A percentile compares a stretch with the other conserved stretches of the same genome.
These are phyloP conservation scores for Mangifera indica DNA, from an alignment of 345 rosid species.

Conservation along the genomic window DNA sequence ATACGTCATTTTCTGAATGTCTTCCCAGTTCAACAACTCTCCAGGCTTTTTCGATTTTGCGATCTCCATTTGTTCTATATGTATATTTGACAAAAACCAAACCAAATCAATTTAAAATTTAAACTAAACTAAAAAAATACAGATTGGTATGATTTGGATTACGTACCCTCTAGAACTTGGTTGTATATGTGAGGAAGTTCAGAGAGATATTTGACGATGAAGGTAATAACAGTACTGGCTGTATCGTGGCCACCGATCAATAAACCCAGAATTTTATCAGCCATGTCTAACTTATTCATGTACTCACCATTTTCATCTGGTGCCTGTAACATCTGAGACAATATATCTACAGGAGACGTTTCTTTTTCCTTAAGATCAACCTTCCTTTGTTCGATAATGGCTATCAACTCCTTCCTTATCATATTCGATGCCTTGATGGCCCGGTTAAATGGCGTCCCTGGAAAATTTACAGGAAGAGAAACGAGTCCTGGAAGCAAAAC, in stretches of 20 bases:
- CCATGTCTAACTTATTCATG: constrained; percentile 24
- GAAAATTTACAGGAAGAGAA: constrained; percentile 6
- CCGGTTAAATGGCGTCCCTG: constrained; percentile 1
- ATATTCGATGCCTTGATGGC: neutral
- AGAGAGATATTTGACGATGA: constrained; percentile 31
- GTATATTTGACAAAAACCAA: neutral
- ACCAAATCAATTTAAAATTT: too few species aligned
- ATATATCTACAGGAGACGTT: constrained; percentile 12
- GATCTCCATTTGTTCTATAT: neutral
- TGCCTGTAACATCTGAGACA: constrained; percentile 24
- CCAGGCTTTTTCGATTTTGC: neutral
- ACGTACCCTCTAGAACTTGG: constrained; percentile 35
- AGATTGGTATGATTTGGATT: too few species aligned
- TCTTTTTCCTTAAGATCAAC: constrained; percentile 15
- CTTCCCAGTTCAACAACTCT: neutral
- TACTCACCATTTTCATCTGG: constrained; percentile 17
- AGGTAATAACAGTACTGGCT: constrained; percentile 28
- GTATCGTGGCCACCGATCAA: constrained; percentile 30
- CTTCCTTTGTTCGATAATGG: constrained; percentile 15
- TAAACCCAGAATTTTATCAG: constrained; percentile 24
- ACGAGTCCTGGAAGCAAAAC: constrained; percentile 13
- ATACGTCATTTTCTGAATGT: neutral
- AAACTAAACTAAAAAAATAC: too few species aligned
- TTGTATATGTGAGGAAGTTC: constrained; percentile 32
- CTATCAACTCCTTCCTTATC: neutral